Base-by-base conservation (phyloP, 2,329 filamentous ascomycete species). In the Beauveria rudraprayagi region DNA sequence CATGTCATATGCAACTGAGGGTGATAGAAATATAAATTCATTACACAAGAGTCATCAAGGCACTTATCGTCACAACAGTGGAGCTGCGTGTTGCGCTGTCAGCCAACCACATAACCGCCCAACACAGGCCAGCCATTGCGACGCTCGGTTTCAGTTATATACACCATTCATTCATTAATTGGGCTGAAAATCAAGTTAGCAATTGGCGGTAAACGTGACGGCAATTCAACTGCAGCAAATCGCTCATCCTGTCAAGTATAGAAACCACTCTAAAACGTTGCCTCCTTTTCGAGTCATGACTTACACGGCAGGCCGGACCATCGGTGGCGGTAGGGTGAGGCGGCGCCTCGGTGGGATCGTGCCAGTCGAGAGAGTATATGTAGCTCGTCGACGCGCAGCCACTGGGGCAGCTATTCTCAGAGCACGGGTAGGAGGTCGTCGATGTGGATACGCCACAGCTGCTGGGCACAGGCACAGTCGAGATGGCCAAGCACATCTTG, bases 371-470 rank as follows among this genome's bases (percentile, higher is more conserved):
- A 24, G 48, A 53, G 55, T 62, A 66, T 28, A 67, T 53, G 54
- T 70, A 70, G 6, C 63, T 62, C 5, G 69, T 70, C 17, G 44
- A 55, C 5, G 63, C 56, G 47, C 69, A 70, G 3, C 68, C 69
- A 3, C 34, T 24, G 4, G 69, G 68, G 37, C 69, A 70, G 7
- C 48, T 48, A 19, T 62, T 61, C 14, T 63, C 46, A 11, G 53
- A 26, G 64, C 69, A 70, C 5, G 68, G 69, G 43, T 65, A 70
- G 1, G 62, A 65, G 4, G 60, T 58, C 10, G 65, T 67, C 17
- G 66, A 63, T 9, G 73, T 76, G 9, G 70, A 55, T 17, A 70
- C 64, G 7, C 64, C 69, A 50, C 73, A 76, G 50, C 64, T 64
- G 43, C 68, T 66, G 2, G 67, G 69, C 50, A 69, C 67, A 24